phyloP scores from a whole-genome alignment of 257 asterid genomes.

The Nicotiana undulata region DNA sequence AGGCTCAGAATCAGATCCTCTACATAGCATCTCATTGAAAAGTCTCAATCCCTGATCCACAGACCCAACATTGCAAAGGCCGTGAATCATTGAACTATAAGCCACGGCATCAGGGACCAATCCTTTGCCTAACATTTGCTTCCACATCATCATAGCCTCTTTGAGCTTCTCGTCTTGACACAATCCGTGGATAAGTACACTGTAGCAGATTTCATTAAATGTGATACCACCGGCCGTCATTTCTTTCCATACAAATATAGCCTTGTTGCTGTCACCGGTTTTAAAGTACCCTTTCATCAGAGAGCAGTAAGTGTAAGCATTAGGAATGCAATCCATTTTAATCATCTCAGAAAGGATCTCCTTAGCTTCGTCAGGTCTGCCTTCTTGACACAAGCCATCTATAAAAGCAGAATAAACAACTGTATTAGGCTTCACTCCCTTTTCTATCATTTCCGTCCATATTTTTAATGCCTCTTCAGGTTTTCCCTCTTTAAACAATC shows the following conservation, averaged over 20 bases:
- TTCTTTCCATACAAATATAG: conserved; percentile 66
- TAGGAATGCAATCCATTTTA: conserved; percentile 48
- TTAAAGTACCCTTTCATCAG: conserved; percentile 80
- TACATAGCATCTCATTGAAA: conserved; percentile 76
- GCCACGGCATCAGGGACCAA: conserved; percentile 67
- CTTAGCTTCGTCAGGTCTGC: conserved; percentile 63
- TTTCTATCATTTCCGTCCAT: conserved; percentile 57
- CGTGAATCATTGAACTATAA: conserved; percentile 81
- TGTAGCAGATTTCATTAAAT: conserved; percentile 56
- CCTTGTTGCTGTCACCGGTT: conserved; percentile 55
- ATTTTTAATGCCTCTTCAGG: conserved; percentile 52
- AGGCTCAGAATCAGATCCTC: conserved; percentile 46
- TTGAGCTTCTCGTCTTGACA: conserved; percentile 63
- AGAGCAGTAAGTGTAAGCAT: conserved; percentile 68
- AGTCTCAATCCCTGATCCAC: conserved; percentile 66
- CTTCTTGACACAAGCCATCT: conserved; percentile 69
- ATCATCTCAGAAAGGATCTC: conserved; percentile 51
- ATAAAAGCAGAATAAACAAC: conserved; percentile 77
- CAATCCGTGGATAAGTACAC: conserved; percentile 74
- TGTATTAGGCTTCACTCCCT: conserved; percentile 62
- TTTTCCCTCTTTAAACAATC: conserved; percentile 68
- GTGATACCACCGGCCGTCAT: conserved; percentile 38
- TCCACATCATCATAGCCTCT: conserved; percentile 80
- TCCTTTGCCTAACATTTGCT: conserved; percentile 63
- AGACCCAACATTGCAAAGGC: conserved; percentile 64